Evolutionary conservation across 192 early-diverging fungal genomes (phyloP).

Genomic region (Tieghemiomyces parasiticus): DNA sequence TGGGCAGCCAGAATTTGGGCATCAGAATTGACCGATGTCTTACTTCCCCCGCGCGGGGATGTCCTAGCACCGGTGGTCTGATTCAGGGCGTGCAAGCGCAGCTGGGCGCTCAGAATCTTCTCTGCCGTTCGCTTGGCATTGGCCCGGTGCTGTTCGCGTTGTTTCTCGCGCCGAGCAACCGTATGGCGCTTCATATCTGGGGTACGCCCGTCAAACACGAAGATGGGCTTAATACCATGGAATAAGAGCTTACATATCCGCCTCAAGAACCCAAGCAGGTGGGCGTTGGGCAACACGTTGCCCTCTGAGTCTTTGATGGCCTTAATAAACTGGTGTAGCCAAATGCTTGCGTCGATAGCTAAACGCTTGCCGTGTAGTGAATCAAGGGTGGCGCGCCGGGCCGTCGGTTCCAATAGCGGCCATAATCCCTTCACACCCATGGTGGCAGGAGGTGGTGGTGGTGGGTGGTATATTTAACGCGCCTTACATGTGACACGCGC

Average conservation of each 20-base stretch:
- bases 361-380: conserved; percentile 54
- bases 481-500: too few relatives aligned
- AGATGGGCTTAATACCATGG: conserved; percentile 79
- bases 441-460: too few relatives aligned
- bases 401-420: conserved; percentile 65
- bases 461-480: too few relatives aligned
- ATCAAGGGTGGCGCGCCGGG: conserved; percentile 66
- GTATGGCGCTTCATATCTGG: conserved; percentile 73
- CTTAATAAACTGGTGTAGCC: conserved; percentile 93
- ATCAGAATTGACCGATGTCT: too few relatives aligned
- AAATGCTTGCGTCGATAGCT: conserved; percentile 92
- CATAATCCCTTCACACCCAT: conserved; percentile 97
- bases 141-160: conserved; percentile 18
- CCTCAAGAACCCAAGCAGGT: conserved; percentile 85
- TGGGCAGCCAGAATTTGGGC: too few relatives aligned
- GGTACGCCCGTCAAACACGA: conserved; percentile 92
- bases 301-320: conserved; percentile 88
- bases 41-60: too few relatives aligned
- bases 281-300: conserved; percentile 61
- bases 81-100: conserved; percentile 57
- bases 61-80: conserved; percentile 8
- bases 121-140: conserved; percentile 61
- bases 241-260: conserved; percentile 89
- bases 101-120: conserved; percentile 63
- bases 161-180: conserved; percentile 22